Evolutionary conservation across 78 protist species (phyloP).

Genomic region (Dictyostelium purpureum): DNA sequence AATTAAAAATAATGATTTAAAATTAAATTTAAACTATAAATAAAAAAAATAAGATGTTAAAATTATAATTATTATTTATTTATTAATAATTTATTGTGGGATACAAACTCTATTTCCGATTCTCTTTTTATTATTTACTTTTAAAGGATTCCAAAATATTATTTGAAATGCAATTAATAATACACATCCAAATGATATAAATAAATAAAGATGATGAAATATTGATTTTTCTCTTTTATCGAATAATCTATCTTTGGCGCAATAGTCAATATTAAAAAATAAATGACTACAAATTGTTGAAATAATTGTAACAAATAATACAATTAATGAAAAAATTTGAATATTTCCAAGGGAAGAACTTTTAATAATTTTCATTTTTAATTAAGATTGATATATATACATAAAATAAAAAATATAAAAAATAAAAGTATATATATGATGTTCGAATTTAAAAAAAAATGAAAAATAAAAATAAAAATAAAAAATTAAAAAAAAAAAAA

Average conservation of each 20-base stretch:
- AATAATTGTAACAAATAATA: neutral
- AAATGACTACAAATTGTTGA: neutral
- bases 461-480: no score
- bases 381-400: neutral
- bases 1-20: slow-evolving; percentile 31
- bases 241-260: slow-evolving; percentile 31
- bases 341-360: slow-evolving; percentile 45
- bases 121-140: neutral
- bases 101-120: neutral
- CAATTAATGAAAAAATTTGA: neutral
- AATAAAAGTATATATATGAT: no score
- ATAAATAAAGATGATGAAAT: neutral
- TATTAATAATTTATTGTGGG: neutral
- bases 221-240: neutral
- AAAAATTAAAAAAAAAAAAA: no score
- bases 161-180: neutral
- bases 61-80: neutral
- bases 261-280: slow-evolving; percentile 48
- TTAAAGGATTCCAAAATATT: slow-evolving; percentile 59
- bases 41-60: no score
- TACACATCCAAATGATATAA: slow-evolving; percentile 11
- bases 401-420: neutral
- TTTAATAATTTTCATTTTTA: slow-evolving; percentile 3
- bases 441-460: no score
- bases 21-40: slow-evolving; percentile 28